Evolutionary conservation across 208 protist species (phyloP).

Genomic region (Leishmania braziliensis): DNA sequence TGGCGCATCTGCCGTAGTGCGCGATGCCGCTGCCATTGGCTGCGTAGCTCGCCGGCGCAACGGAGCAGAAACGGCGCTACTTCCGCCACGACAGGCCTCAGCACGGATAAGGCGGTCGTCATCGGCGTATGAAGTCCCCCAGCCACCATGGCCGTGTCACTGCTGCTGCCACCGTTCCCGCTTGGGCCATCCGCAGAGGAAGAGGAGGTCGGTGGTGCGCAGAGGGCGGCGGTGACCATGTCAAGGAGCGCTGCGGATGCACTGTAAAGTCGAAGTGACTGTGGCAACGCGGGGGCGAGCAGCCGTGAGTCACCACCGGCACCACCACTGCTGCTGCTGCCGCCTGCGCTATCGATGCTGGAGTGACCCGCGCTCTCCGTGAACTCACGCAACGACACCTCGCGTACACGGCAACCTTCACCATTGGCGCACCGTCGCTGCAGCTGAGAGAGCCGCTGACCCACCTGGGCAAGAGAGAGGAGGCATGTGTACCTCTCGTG

Average conservation of each 20-base stretch:
- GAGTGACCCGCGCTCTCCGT: neutral
- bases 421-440: slow-evolving; percentile 8
- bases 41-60: slow-evolving; percentile 19
- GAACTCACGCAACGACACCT: slow-evolving; percentile 20
- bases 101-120: neutral
- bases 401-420: neutral
- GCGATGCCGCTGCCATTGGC: slow-evolving; percentile 27
- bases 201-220: neutral
- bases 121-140: slow-evolving; percentile 9
- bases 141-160: neutral
- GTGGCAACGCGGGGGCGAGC: neutral
- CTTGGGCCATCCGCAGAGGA: neutral
- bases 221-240: slow-evolving; percentile 18
- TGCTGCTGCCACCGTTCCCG: neutral
- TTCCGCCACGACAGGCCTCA: slow-evolving; percentile 28
- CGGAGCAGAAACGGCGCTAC: slow-evolving; percentile 24
- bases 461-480: neutral
- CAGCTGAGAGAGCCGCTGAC: neutral
- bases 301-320: neutral
- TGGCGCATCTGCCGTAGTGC: slow-evolving; percentile 19
- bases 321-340: neutral
- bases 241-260: slow-evolving; percentile 21
- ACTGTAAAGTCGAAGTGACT: slow-evolving; percentile 20
- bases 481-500: slow-evolving; percentile 6
- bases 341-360: neutral